Evolutionary conservation across 2,329 filamentous ascomycete genomes (phyloP), one percentile per base, ranked within the genome.

Genomic region (Clonostachys rhizophaga): DNA sequence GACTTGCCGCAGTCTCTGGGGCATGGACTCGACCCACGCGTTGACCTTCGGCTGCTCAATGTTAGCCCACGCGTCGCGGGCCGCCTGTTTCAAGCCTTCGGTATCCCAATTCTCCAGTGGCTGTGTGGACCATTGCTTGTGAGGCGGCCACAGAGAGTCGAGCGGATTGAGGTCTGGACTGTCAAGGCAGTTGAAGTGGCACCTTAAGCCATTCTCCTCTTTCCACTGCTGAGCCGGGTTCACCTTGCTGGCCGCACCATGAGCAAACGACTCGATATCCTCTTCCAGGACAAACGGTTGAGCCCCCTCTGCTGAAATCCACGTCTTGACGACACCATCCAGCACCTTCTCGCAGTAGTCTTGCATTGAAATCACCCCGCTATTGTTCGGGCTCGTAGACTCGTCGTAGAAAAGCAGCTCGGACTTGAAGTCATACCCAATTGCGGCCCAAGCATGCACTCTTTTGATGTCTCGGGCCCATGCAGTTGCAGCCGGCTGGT

Each of bases 1-100:
- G 5, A 68, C 60, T 40, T 60, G 54, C 49, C 52, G 57, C 43
- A 68, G 34, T 33, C 65, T 51, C 54, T 63, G 59, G 16, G 59
- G 60, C 65, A 67, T 68, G 16, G 61, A 58, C 18, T 66, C 65
- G 8, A 67, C 62, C 65, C 65, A 68, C 46, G 63, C 49, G 42
- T 68, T 58, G 42, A 68, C 49, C 41, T 58, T 56, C 46, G 63
- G 62, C 52, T 64, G 57, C 2, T 58, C 54, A 35, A 67, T 40
- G 0, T 43, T 48, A 5, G 47, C 48, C 64, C 64, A 66, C 5
- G 58, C 59, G 34, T 59, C 55, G 13, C 55, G 52, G 18, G 62
- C 64, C 51, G 60, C 58, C 49, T 58, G 49, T 50, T 53, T 55
- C 45, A 67, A 51, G 33, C 60, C 61, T 48, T 59, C 57, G 34